These are phyloP conservation scores for Xenoacremonium recifei DNA, from an alignment of 2,329 filamentous ascomycete genomes.

Conservation along the genomic window DNA sequence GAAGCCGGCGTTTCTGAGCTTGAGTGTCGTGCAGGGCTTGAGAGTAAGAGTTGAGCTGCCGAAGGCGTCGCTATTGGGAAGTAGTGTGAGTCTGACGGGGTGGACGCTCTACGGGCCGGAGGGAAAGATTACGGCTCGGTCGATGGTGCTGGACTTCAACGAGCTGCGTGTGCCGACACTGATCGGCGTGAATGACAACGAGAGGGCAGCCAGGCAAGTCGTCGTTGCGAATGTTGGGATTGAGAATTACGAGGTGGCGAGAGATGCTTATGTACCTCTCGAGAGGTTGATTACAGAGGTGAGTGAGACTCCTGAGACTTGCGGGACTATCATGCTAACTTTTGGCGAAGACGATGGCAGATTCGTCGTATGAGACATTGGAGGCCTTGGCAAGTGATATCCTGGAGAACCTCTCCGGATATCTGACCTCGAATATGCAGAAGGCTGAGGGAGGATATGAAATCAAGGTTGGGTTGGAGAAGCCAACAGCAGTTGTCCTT, in stretches of 20 bases:
- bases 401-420: slow-evolving; percentile 44
- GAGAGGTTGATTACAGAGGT: slow-evolving; percentile 64
- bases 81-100: slow-evolving; percentile 53
- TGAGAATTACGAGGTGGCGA: slow-evolving; percentile 45
- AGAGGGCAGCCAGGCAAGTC: slow-evolving; percentile 65
- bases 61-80: slow-evolving; percentile 67
- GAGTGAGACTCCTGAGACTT: slow-evolving; percentile 21
- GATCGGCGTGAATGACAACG: slow-evolving; percentile 71
- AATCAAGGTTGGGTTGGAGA: slow-evolving; percentile 63
- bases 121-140: slow-evolving; percentile 26
- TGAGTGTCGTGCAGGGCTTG: slow-evolving; percentile 41
- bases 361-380: slow-evolving; percentile 60
- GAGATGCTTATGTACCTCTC: slow-evolving; percentile 53
- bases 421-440: too few relatives aligned
- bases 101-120: slow-evolving; percentile 38
- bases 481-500: slow-evolving; percentile 70
- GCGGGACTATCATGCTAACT: slow-evolving; percentile 3
- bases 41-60: slow-evolving; percentile 57
- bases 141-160: slow-evolving; percentile 48
- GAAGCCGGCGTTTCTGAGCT: slow-evolving; percentile 29
- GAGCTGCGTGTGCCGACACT: slow-evolving; percentile 64
- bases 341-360: slow-evolving; percentile 46
- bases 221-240: slow-evolving; percentile 63
- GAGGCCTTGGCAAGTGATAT: slow-evolving; percentile 57
- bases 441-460: too few relatives aligned